Conservation (phyloP, 2,329 filamentous ascomycete species). For the Metarhizium sp. region DNA sequence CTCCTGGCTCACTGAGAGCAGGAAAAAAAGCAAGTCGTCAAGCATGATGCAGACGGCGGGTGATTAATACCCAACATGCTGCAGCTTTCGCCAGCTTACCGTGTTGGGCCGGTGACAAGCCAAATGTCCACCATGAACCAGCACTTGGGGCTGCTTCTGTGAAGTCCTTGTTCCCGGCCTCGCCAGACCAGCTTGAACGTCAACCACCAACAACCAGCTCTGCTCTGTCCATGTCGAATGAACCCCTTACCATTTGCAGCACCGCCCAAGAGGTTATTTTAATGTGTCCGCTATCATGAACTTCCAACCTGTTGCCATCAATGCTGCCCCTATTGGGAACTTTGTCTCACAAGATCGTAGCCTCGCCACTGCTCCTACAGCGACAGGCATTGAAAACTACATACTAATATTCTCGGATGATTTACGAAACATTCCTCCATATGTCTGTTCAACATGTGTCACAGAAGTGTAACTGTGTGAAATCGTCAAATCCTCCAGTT, state of each 20-base stretch:
- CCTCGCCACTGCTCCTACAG: constrained; percentile 2
- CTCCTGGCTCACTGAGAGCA: neutral
- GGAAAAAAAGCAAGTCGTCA: neutral
- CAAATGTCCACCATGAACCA: neutral
- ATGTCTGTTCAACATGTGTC: neutral
- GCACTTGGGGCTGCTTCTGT: neutral
- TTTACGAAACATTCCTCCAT: constrained; percentile 19
- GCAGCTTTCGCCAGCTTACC: neutral
- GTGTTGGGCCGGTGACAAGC: neutral
- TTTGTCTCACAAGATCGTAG: neutral
- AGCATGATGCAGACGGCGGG: neutral
- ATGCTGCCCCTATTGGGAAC: neutral
- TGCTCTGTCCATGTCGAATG: neutral
- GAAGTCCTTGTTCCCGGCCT: neutral
- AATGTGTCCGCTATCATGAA: neutral
- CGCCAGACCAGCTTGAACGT: neutral
- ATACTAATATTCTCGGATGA: constrained; percentile 27
- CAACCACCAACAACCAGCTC: neutral
- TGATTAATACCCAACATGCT: neutral
- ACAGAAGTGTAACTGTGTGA: neutral
- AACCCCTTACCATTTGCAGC: neutral
- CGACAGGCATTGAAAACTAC: constrained; percentile 16
- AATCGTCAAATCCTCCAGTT: neutral
- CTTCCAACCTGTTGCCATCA: neutral
- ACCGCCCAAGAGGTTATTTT: neutral